Percentiles rank a stretch among this genome's conserved stretches.
Evolutionary conservation across 208 protist genomes (phyloP).

Genomic region (Perkinsela sp.): DNA sequence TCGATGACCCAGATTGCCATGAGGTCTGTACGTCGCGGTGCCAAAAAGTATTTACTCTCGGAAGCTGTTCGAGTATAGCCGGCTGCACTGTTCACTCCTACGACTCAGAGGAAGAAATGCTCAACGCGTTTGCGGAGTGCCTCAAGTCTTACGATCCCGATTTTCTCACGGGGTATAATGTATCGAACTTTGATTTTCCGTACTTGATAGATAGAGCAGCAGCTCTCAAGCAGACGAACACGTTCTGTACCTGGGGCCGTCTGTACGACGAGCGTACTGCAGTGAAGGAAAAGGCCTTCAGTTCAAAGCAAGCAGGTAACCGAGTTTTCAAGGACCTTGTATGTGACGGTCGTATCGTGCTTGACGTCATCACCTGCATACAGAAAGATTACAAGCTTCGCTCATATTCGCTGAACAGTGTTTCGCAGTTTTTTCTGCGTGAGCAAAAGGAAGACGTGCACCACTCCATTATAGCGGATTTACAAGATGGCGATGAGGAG

Average conservation of each 20-base stretch:
- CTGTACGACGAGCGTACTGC: slow-evolving; percentile 55
- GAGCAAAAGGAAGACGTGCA: slow-evolving; percentile 99
- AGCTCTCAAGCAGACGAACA: slow-evolving; percentile 41
- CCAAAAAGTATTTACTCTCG: slow-evolving; percentile 59
- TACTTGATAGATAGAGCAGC: slow-evolving; percentile 87
- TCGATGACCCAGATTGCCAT: slow-evolving; percentile 3
- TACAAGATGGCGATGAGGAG: slow-evolving; percentile 80
- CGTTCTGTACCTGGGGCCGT: slow-evolving; percentile 64
- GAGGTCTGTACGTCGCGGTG: slow-evolving; percentile 17
- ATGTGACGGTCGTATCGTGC: slow-evolving; percentile 79
- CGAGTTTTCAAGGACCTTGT: slow-evolving; percentile 87
- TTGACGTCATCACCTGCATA: slow-evolving; percentile 89
- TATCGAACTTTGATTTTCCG: slow-evolving; percentile 95
- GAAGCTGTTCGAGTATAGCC: slow-evolving; percentile 74
- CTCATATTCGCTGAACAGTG: slow-evolving; percentile 95
- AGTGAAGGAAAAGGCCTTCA: slow-evolving; percentile 77
- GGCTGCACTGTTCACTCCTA: slow-evolving; percentile 73
- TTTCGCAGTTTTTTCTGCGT: slow-evolving; percentile 88
- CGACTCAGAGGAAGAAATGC: slow-evolving; percentile 71
- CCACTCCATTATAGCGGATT: slow-evolving; percentile 87
- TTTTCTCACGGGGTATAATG: slow-evolving; percentile 96
- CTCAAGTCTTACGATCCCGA: slow-evolving; percentile 64
- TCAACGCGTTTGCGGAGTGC: slow-evolving; percentile 60
- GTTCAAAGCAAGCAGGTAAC: slow-evolving; percentile 86
- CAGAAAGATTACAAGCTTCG: slow-evolving; percentile 92